Conservation (phyloP, 139 green algal species). For the Astrephomene gubernaculifera region DNA sequence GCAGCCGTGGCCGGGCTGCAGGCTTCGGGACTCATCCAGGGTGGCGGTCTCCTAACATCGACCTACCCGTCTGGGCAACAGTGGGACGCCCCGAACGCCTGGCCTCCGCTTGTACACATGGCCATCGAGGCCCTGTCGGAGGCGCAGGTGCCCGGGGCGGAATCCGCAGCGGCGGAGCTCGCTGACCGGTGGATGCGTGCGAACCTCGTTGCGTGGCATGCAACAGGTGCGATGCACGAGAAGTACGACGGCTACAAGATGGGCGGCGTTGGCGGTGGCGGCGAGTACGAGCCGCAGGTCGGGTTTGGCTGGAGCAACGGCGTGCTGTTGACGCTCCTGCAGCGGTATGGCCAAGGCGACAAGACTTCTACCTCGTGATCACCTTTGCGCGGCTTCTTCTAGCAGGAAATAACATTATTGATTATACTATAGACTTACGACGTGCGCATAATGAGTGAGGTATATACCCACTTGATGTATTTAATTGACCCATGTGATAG, state of each 20-base stretch:
- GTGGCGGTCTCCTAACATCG: slow-evolving; percentile 76
- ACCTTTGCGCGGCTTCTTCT: no score
- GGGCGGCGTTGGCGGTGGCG: slow-evolving; percentile 61
- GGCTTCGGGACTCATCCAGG: slow-evolving; percentile 37
- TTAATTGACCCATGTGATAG: no score
- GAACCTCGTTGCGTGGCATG: slow-evolving; percentile 35
- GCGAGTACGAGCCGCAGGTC: slow-evolving; percentile 73
- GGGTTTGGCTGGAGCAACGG: slow-evolving; percentile 95
- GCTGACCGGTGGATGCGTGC: neutral
- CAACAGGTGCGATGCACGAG: slow-evolving; percentile 73
- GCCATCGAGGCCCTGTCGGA: slow-evolving; percentile 53
- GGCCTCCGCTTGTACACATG: slow-evolving; percentile 92
- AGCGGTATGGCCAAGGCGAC: slow-evolving; percentile 29
- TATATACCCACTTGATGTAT: no score
- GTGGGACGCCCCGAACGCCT: slow-evolving; percentile 97
- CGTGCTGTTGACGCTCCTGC: slow-evolving; percentile 76
- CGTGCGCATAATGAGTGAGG: no score
- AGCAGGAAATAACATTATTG: no score
- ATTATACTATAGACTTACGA: no score
- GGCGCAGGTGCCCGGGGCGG: neutral
- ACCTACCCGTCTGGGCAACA: slow-evolving; percentile 81
- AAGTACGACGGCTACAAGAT: slow-evolving; percentile 72
- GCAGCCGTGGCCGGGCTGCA: slow-evolving; percentile 57
- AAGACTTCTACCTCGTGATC: no score
- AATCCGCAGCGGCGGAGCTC: neutral